Conservation (phyloP, 768 basidiomycete species). For the Lactarius indigo region DNA sequence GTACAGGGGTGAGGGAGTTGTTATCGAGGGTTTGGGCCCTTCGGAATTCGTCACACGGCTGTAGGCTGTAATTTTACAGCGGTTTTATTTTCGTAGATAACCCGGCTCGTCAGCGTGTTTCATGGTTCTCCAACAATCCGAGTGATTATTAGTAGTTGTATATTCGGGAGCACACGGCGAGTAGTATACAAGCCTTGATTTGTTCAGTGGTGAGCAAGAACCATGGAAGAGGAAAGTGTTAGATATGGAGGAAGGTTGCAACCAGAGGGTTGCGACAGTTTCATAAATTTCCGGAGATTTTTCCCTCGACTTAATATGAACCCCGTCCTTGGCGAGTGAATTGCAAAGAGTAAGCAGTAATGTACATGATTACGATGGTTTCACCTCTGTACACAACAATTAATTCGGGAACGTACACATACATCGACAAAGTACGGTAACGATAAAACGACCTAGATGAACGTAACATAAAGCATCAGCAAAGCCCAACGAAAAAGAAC, state of each 20-base stretch:
- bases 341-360: constrained; percentile 1
- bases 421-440: neutral
- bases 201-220: too few species aligned
- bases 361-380: constrained; percentile 1
- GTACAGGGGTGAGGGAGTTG: neutral
- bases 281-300: too few species aligned
- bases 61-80: neutral
- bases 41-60: neutral
- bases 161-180: too few species aligned
- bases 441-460: neutral
- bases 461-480: neutral
- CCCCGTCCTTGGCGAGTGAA: neutral
- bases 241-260: too few species aligned
- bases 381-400: neutral
- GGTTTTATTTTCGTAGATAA: too few species aligned
- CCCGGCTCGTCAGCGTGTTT: too few species aligned
- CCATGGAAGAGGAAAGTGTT: too few species aligned
- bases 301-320: too few species aligned
- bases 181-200: too few species aligned
- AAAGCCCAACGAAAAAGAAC: neutral
- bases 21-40: neutral
- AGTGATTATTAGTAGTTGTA: too few species aligned
- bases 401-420: neutral
- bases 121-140: too few species aligned
- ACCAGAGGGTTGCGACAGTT: too few species aligned